These are phyloP conservation scores for Didymella keratinophila DNA, from an alignment of 2,329 filamentous ascomycete genomes.

Conservation along the genomic window DNA sequence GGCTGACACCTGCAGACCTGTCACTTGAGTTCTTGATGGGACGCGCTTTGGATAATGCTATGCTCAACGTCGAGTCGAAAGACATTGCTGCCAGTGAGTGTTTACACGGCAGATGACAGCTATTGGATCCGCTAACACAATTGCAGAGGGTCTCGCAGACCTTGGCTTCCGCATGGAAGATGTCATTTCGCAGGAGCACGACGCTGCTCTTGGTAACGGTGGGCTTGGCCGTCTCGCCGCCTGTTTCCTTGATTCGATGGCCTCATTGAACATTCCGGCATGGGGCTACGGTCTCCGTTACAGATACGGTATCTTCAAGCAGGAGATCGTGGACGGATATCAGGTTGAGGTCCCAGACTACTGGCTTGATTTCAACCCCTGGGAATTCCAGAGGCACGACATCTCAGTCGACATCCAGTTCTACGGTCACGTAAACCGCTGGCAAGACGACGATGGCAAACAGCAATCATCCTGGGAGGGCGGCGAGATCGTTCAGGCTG, in stretches of 20 bases:
- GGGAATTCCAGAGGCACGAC: conserved; percentile 97
- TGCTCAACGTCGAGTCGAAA: conserved; percentile 94
- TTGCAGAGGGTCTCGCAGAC: conserved; percentile 78
- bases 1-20: conserved; percentile 65
- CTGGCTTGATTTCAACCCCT: conserved; percentile 99
- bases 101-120: neutral
- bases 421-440: conserved; percentile 83
- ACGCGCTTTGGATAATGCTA: conserved; percentile 94
- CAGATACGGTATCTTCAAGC: conserved; percentile 95
- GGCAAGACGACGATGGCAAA: conserved; percentile 76
- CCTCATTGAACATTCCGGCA: conserved; percentile 91
- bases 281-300: conserved; percentile 98
- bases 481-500: conserved; percentile 88
- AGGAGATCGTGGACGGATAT: conserved; percentile 97
- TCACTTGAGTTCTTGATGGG: conserved; percentile 99
- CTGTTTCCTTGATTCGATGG: conserved; percentile 95
- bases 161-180: conserved; percentile 98
- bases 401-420: conserved; percentile 98
- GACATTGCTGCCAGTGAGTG: conserved; percentile 76
- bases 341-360: conserved; percentile 98
- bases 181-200: conserved; percentile 91
- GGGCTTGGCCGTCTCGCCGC: conserved; percentile 93
- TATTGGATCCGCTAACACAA: conserved; percentile 24
- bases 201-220: conserved; percentile 94
- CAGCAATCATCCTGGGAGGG: conserved; percentile 82